Base-by-base conservation (phyloP, 1,139 yeast genomes). In the Waltiozyma solani region DNA sequence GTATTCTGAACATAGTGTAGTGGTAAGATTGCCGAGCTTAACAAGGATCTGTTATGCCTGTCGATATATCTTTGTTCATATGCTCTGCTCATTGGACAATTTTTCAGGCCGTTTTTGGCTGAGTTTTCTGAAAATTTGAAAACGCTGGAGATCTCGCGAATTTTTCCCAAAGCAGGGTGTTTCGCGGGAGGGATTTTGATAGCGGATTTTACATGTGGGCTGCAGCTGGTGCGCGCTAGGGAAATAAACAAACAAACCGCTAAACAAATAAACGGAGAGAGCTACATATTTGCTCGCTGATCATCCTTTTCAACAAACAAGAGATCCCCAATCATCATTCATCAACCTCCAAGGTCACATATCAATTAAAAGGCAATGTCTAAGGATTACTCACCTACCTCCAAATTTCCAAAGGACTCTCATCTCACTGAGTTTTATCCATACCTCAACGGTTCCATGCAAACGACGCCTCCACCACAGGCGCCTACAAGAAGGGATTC, bases 361-460 rank as follows among this genome's bases (percentile, higher is more conserved):
- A n/a, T n/a, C n/a, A n/a, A n/a, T n/a, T n/a, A n/a, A n/a, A n/a
- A n/a, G n/a, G n/a, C n/a, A n/a, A 26, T 26, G 29, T 26, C 29
- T 7, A 26, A 26, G 17, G 29, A 26, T 26, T 26, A n/a, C 17
- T n/a, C 29, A 6, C 7, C 29, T 12, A n/a, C 17, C 13, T 13
- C 29, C 7, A 26, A 26, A 17, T 51, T 47, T 31, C 38, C 53
- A 26, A 49, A 46, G 35, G 57, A 78, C 2, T 67, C 73, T 8
- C 82, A 76, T 50, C 58, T 76, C 24, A 64, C 78, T 2, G 82
- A 76, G 53, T 76, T 76, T 52, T 70, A 50, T 34, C 56, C 56
- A 63, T 54, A 63, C 69, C 17, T 69, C 63, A 51, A 68, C 66
- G 57, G 66, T 59, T 45, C 63, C 14, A 20, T 38, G 17, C 37